Conservation (phyloP, 176 grass and related monocot genomes). For the Pontederia crassipes region DNA sequence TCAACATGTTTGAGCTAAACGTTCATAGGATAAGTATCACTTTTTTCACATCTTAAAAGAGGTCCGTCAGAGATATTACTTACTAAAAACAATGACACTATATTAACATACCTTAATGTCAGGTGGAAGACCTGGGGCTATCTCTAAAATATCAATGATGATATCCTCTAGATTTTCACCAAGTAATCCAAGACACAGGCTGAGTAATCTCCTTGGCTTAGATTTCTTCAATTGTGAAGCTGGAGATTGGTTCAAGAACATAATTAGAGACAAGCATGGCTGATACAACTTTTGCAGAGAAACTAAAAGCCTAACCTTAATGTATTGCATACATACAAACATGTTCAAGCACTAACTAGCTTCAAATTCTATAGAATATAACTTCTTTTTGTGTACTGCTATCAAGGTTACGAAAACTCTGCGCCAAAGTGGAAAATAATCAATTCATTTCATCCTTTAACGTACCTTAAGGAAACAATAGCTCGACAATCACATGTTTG, state of each 20-base stretch:
- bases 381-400: no score
- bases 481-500: no score
- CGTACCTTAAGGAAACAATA: no score
- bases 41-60: not conserved
- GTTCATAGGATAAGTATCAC: not conserved
- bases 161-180: constrained; percentile 90
- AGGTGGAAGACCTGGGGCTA: constrained; percentile 54
- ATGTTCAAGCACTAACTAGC: no score
- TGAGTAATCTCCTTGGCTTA: constrained; percentile 62
- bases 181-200: constrained; percentile 72
- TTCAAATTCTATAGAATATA: no score
- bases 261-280: not conserved
- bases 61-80: not conserved
- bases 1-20: not conserved
- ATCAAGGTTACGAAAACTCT: no score
- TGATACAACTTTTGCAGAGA: not conserved
- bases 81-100: not conserved
- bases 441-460: no score
- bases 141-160: constrained; percentile 61
- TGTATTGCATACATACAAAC: no score
- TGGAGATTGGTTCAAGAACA: constrained; percentile 20
- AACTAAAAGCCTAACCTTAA: no score
- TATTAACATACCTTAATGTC: constrained; percentile 70
- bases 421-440: no score
- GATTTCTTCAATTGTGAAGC: constrained; percentile 48